These are phyloP conservation scores for Nidularia pulvinata DNA, from an alignment of 768 basidiomycete genomes.

Conservation along the genomic window DNA sequence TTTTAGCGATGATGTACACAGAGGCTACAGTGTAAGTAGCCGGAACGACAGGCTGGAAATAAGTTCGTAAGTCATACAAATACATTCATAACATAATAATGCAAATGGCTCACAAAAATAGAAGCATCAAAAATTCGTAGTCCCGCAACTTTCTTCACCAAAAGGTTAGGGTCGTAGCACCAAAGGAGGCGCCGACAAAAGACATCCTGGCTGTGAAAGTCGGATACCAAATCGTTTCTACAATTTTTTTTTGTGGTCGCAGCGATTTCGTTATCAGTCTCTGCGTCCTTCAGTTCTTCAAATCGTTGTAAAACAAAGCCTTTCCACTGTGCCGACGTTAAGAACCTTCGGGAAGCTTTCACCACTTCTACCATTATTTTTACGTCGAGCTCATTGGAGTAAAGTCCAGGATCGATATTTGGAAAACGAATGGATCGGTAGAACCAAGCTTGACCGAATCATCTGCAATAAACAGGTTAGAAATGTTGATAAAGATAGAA, in stretches of 20 bases:
- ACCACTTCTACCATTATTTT: constrained; percentile 15
- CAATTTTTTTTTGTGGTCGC: constrained; percentile 1
- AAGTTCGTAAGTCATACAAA: not conserved
- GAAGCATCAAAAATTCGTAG: constrained; percentile 29
- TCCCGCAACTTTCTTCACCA: constrained; percentile 20
- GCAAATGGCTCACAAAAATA: constrained; percentile 9
- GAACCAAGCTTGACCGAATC: constrained; percentile 28
- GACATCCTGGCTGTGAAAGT: constrained; percentile 11
- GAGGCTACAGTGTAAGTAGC: not conserved
- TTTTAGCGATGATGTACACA: not conserved
- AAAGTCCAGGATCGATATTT: constrained; percentile 42
- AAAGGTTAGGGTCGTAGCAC: constrained; percentile 21
- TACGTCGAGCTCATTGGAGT: constrained; percentile 16
- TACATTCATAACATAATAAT: not conserved
- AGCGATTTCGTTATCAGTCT: constrained; percentile 8
- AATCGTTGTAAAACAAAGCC: not conserved
- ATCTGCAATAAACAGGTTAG: constrained; percentile 7
- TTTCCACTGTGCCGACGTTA: constrained; percentile 15
- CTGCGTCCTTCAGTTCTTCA: not conserved
- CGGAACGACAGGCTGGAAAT: not conserved
- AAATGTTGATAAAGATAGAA: not conserved
- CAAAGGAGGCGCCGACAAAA: constrained; percentile 5
- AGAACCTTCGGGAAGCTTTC: constrained; percentile 9
- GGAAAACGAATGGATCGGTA: constrained; percentile 38
- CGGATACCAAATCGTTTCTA: constrained; percentile 9